Conservation (phyloP, 148 eudicot genomes). For the Cornus controversa region DNA sequence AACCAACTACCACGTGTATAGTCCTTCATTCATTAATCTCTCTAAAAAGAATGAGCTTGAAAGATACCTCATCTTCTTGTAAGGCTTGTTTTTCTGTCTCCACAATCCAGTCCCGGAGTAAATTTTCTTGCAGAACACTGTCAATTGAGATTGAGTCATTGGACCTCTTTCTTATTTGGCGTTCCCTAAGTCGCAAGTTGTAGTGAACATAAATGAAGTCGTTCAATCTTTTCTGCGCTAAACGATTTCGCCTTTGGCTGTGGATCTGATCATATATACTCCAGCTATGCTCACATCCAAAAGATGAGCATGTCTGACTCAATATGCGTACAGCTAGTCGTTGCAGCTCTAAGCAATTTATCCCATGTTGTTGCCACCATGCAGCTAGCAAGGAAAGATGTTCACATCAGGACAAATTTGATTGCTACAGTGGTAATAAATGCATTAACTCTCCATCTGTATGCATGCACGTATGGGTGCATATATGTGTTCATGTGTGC, state of each 20-base stretch:
- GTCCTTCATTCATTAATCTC: not conserved
- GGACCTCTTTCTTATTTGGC: conserved; percentile 55
- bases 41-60: conserved; percentile 3
- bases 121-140: conserved; percentile 63
- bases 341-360: conserved; percentile 87
- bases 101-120: conserved; percentile 73
- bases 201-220: conserved; percentile 75
- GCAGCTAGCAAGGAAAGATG: conserved; percentile 58
- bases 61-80: conserved; percentile 75
- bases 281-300: conserved; percentile 88
- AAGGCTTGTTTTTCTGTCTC: conserved; percentile 58
- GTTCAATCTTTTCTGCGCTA: conserved; percentile 68
- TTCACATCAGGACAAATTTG: conserved; percentile 3
- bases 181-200: conserved; percentile 85
- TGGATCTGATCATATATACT: conserved; percentile 71
- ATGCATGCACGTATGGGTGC: not conserved
- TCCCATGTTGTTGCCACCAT: conserved; percentile 99
- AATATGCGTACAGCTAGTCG: conserved; percentile 77
- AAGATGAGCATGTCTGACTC: conserved; percentile 87
- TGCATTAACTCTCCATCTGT: not conserved
- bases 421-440: not conserved
- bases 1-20: not conserved
- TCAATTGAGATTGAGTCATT: conserved; percentile 53
- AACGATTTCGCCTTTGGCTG: conserved; percentile 48
- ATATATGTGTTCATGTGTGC: too few relatives aligned